These are phyloP conservation scores for Sclerospora graminicola DNA, from an alignment of 352 stramenopile genomes.

Conservation along the genomic window DNA sequence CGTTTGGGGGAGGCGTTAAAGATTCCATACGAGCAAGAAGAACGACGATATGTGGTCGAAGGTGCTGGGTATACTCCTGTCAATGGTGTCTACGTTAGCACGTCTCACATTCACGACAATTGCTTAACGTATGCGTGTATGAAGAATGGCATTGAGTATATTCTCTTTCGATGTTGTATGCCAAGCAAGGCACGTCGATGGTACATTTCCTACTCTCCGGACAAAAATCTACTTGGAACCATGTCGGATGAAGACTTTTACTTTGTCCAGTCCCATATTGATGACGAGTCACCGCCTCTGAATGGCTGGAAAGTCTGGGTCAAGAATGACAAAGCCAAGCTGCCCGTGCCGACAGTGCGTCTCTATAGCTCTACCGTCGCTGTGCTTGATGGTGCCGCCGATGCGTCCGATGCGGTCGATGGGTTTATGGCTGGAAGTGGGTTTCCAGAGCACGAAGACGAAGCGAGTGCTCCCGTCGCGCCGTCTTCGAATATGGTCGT, in stretches of 20 bases:
- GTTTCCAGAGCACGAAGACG: conserved; percentile 11
- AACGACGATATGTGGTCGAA: too few relatives aligned
- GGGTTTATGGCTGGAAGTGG: conserved; percentile 33
- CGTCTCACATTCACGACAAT: conserved; percentile 65
- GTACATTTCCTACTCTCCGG: conserved; percentile 95
- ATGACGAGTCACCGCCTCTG: conserved; percentile 67
- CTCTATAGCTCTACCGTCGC: conserved; percentile 61
- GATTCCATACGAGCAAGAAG: too few relatives aligned
- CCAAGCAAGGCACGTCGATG: conserved; percentile 95
- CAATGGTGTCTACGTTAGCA: conserved; percentile 92
- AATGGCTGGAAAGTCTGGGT: conserved; percentile 80
- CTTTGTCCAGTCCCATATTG: conserved; percentile 72
- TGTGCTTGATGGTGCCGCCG: conserved; percentile 31
- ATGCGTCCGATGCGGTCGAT: conserved; percentile 64
- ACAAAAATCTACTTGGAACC: conserved; percentile 77
- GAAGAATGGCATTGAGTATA: conserved; percentile 78
- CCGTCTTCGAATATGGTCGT: conserved; percentile 21
- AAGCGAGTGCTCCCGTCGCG: conserved; percentile 10
- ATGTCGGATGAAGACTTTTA: conserved; percentile 85
- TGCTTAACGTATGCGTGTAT: conserved; percentile 58
- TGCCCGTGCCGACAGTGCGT: conserved; percentile 51
- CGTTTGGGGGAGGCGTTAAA: too few relatives aligned
- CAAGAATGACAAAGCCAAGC: conserved; percentile 72
- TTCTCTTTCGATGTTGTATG: conserved; percentile 96
- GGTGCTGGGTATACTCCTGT: conserved; percentile 81